Percentiles rank a stretch among this genome's conserved stretches.
phyloP scores from a whole-genome alignment of 495 filamentous ascomycete genomes.

The Chaetomidium leptoderma region DNA sequence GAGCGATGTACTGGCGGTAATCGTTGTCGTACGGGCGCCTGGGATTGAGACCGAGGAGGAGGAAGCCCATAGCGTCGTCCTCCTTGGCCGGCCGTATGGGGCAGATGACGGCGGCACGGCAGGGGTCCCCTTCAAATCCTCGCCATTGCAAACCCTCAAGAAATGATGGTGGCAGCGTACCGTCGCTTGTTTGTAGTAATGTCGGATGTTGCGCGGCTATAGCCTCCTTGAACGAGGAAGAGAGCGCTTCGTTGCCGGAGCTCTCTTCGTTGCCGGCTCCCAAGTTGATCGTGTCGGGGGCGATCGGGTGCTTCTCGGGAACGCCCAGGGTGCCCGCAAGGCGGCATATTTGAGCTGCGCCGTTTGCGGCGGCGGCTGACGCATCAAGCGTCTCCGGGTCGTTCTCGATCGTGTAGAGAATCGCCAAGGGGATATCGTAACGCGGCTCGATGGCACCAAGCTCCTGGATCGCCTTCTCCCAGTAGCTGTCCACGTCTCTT shows the following conservation, averaged over 20 bases:
- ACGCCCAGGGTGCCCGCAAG: constrained; percentile 59
- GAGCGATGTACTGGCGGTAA: constrained; percentile 58
- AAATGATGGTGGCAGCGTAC: constrained; percentile 48
- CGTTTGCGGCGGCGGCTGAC: constrained; percentile 32
- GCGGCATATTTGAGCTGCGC: constrained; percentile 42
- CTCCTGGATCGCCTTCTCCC: constrained; percentile 31
- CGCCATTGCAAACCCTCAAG: constrained; percentile 55
- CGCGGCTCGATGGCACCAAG: constrained; percentile 29
- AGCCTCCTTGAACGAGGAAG: constrained; percentile 52
- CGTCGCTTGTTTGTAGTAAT: constrained; percentile 50
- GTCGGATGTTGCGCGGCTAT: constrained; percentile 52
- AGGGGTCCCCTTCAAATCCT: constrained; percentile 54
- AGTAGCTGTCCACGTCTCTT: constrained; percentile 35
- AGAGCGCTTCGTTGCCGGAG: constrained; percentile 51
- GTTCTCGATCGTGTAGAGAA: constrained; percentile 53
- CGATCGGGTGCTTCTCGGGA: constrained; percentile 50
- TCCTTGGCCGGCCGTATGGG: constrained; percentile 59
- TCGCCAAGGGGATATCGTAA: constrained; percentile 55
- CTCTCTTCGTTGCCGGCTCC: constrained; percentile 45
- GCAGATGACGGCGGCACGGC: constrained; percentile 54
- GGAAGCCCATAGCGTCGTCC: constrained; percentile 50
- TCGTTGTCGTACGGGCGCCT: constrained; percentile 63
- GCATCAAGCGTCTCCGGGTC: constrained; percentile 43
- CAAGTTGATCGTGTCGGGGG: constrained; percentile 49
- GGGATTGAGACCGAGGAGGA: constrained; percentile 60